phyloP scores from a whole-genome alignment of 768 basidiomycete genomes.

The Imleria badia region DNA sequence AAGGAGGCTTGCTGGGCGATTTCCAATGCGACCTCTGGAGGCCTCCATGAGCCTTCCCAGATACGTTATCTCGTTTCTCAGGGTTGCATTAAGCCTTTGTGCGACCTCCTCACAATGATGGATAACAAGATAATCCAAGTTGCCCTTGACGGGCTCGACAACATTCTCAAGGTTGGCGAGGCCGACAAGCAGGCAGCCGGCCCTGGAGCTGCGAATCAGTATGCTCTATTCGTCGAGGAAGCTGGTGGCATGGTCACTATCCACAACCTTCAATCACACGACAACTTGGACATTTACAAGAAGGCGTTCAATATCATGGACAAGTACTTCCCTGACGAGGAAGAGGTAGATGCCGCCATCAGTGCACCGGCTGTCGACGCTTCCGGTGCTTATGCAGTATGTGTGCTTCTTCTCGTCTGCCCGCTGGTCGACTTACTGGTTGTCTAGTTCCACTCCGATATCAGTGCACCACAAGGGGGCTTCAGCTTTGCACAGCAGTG shows the following conservation, averaged over 20 bases:
- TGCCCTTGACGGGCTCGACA: conserved; percentile 96
- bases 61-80: conserved; percentile 98
- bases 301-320: conserved; percentile 99
- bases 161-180: conserved; percentile 97
- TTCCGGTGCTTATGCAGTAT: conserved; percentile 71
- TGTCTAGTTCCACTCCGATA: conserved; percentile 76
- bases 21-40: conserved; percentile 98
- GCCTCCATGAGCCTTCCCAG: conserved; percentile 92
- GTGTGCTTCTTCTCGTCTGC: conserved; percentile 25
- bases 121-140: conserved; percentile 99
- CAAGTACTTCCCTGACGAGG: conserved; percentile 98
- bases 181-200: conserved; percentile 84
- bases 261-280: conserved; percentile 98
- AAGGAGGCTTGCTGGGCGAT: conserved; percentile 99
- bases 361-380: conserved; percentile 74
- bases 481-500: conserved; percentile 87
- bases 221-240: conserved; percentile 94
- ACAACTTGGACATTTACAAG: conserved; percentile 99
- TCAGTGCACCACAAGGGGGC: conserved; percentile 89
- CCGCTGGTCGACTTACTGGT: conserved; percentile 4
- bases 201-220: conserved; percentile 85
- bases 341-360: conserved; percentile 85
- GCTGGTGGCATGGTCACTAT: conserved; percentile 99
- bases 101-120: conserved; percentile 95
- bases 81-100: conserved; percentile 98